Conservation (phyloP, 2,329 filamentous ascomycete species). For the Penicillium verrucosum region DNA sequence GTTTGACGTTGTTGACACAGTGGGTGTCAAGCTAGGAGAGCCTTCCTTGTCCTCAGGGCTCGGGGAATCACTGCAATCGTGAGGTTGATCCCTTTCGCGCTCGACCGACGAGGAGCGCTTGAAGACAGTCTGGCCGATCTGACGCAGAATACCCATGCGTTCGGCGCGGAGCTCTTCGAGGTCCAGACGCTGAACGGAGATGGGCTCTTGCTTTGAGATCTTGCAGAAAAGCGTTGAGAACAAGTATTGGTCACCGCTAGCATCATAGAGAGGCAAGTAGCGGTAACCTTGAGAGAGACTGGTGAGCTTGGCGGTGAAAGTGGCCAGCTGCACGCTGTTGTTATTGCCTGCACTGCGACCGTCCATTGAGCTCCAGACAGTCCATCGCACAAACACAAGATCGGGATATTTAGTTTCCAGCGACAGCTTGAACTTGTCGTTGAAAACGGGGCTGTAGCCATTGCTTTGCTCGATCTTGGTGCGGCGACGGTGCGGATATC, state of each 20-base stretch:
- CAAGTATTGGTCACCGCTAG: slow-evolving; percentile 85
- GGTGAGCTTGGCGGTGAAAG: slow-evolving; percentile 87
- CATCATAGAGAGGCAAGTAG: slow-evolving; percentile 83
- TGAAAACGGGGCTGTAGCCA: slow-evolving; percentile 88
- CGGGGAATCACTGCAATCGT: slow-evolving; percentile 28
- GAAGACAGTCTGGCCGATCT: slow-evolving; percentile 46
- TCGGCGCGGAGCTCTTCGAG: slow-evolving; percentile 41
- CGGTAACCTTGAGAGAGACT: slow-evolving; percentile 90
- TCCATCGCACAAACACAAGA: slow-evolving; percentile 89
- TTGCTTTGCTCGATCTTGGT: slow-evolving; percentile 82
- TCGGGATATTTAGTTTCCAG: slow-evolving; percentile 93
- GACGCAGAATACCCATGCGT: slow-evolving; percentile 41
- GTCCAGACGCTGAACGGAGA: slow-evolving; percentile 41
- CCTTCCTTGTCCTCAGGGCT: slow-evolving; percentile 34
- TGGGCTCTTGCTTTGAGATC: slow-evolving; percentile 63
- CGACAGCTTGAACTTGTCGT: slow-evolving; percentile 73
- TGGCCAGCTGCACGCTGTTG: slow-evolving; percentile 66
- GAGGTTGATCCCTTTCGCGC: slow-evolving; percentile 32
- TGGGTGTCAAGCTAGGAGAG: slow-evolving; percentile 37
- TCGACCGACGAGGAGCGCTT: slow-evolving; percentile 43
- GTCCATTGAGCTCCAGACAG: slow-evolving; percentile 80
- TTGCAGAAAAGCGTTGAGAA: slow-evolving; percentile 94
- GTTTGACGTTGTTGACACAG: slow-evolving; percentile 36
- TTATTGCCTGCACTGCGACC: slow-evolving; percentile 66
- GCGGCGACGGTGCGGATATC: slow-evolving; percentile 70